Evolutionary conservation across 441 rosid genomes (phyloP).

Genomic region (Hura crepitans): DNA sequence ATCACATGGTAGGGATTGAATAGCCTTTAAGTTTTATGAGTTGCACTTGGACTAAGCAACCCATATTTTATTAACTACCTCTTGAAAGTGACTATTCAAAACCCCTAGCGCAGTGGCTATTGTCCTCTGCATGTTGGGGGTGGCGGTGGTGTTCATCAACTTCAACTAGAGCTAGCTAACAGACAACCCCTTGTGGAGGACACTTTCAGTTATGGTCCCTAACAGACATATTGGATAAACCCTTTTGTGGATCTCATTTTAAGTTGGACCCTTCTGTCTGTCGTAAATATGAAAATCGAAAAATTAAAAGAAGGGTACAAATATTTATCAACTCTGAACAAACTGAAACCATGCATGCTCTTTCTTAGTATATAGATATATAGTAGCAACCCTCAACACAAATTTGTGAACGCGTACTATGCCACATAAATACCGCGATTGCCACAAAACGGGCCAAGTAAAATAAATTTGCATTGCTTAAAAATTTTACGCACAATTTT

Average conservation of each 20-base stretch:
- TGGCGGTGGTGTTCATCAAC: conserved; percentile 17
- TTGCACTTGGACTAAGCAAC: conserved; percentile 22
- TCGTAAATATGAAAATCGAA: conserved; percentile 5
- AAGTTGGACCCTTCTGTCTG: conserved; percentile 21
- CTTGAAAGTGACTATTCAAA: conserved; percentile 27
- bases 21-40: conserved; percentile 1
- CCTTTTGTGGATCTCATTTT: conserved; percentile 35
- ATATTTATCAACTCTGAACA: neutral
- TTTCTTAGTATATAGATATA: neutral
- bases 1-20: conserved; percentile 34
- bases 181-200: conserved; percentile 51
- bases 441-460: too few relatives aligned
- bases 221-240: conserved; percentile 26
- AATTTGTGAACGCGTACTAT: neutral
- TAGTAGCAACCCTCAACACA: neutral
- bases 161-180: conserved; percentile 16
- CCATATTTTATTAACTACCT: conserved; percentile 15
- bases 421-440: neutral
- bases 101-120: conserved; percentile 2
- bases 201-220: conserved; percentile 28
- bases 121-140: conserved; percentile 23
- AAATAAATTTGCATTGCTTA: too few relatives aligned
- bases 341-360: neutral
- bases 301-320: too few relatives aligned
- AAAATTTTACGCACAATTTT: too few relatives aligned